A percentile compares a stretch with the other conserved stretches of the same genome.
Evolutionary conservation across 1,139 yeast species (phyloP).

Genomic region (Candida labiduridarum): DNA sequence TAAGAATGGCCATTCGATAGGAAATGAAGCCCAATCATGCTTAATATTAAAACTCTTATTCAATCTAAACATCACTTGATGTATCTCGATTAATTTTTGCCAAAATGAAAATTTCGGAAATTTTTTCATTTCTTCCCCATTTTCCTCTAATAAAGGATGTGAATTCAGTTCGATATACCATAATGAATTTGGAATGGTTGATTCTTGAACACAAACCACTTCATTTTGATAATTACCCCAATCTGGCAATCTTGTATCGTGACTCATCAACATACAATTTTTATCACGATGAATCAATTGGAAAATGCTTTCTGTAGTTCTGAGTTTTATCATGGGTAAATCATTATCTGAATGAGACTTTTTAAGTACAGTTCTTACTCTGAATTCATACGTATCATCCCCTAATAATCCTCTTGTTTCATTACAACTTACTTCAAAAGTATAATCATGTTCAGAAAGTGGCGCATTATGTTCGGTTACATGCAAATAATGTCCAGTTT

Average conservation of each 20-base stretch:
- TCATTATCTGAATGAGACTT: conserved; percentile 31
- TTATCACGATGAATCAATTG: conserved; percentile 62
- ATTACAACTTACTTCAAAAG: conserved; percentile 69
- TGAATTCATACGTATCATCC: conserved; percentile 56
- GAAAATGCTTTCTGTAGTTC: conserved; percentile 59
- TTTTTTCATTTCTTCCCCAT: conserved; percentile 26
- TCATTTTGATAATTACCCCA: conserved; percentile 78
- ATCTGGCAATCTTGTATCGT: conserved; percentile 60
- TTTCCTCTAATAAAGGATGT: conserved; percentile 46
- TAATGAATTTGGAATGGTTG: conserved; percentile 57
- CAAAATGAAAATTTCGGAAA: conserved; percentile 27
- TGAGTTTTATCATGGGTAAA: conserved; percentile 41
- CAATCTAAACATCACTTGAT: conserved; percentile 34
- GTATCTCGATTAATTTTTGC: conserved; percentile 36
- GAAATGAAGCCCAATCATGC: conserved; percentile 35
- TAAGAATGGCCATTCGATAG: conserved; percentile 44
- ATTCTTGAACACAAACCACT: conserved; percentile 70
- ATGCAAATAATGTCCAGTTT: conserved; percentile 61
- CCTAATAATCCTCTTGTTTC: conserved; percentile 54
- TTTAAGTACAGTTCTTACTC: conserved; percentile 36
- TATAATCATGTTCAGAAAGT: conserved; percentile 77
- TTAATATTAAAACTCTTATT: conserved; percentile 28
- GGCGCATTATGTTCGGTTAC: conserved; percentile 70
- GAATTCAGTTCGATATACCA: conserved; percentile 67
- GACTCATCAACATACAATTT: conserved; percentile 63